Conservation (phyloP, 2,329 filamentous ascomycete genomes). For the Emericellopsis cladophorae region DNA sequence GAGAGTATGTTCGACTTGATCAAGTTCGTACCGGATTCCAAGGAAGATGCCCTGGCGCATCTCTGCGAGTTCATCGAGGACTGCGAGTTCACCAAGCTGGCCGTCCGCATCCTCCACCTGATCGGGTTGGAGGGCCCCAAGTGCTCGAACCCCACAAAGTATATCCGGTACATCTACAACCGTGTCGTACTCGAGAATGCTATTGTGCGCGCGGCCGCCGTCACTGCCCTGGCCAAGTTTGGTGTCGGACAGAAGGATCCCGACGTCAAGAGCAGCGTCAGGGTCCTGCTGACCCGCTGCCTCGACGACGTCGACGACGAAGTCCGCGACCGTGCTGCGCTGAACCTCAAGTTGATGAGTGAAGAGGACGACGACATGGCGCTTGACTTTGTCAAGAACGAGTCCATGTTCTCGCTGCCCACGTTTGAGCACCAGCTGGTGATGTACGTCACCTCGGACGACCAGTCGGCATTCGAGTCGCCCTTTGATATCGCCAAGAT, state of each 20-base stretch:
- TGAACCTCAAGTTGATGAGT: conserved; percentile 85
- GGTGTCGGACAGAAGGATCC: conserved; percentile 92
- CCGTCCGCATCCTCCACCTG: conserved; percentile 87
- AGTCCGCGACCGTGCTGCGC: conserved; percentile 84
- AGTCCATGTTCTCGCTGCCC: conserved; percentile 89
- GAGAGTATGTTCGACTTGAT: conserved; percentile 99
- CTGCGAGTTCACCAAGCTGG: conserved; percentile 97
- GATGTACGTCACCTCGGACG: conserved; percentile 90
- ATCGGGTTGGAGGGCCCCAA: conserved; percentile 91
- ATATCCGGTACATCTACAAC: conserved; percentile 99
- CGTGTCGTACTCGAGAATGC: conserved; percentile 94
- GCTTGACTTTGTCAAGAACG: conserved; percentile 82
- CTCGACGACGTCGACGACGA: conserved; percentile 96
- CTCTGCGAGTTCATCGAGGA: conserved; percentile 99
- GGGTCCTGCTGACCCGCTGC: conserved; percentile 83
- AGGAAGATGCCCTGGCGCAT: conserved; percentile 75
- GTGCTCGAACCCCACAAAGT: conserved; percentile 92
- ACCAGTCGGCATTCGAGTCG: conserved; percentile 69
- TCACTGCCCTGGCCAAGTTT: conserved; percentile 93
- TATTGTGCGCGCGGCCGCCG: conserved; percentile 85
- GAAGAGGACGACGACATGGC: conserved; percentile 86
- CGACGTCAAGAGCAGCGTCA: conserved; percentile 92
- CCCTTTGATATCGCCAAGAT: conserved; percentile 88
- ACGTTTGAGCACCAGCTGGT: conserved; percentile 96
- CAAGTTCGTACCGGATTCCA: conserved; percentile 90